Evolutionary conservation across 768 basidiomycete genomes (phyloP).

Genomic region (Lactarius indigo): DNA sequence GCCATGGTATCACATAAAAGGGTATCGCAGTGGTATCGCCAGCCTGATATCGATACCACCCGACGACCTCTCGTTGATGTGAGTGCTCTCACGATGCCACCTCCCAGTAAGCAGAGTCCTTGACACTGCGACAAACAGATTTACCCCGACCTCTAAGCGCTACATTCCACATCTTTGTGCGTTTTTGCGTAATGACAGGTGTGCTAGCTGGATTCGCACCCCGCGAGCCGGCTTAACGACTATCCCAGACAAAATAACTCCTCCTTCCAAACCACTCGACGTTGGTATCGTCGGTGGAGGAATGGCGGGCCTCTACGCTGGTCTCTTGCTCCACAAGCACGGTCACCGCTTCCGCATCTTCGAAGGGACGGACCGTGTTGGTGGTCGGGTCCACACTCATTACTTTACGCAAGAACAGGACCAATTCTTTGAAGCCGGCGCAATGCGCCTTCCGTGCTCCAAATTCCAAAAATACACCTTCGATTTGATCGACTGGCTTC

Average conservation of each 20-base stretch:
- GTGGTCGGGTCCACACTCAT: conserved; percentile 23
- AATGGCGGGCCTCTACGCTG: conserved; percentile 25
- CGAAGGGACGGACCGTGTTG: conserved; percentile 20
- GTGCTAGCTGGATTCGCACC: not conserved
- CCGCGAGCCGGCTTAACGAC: not conserved
- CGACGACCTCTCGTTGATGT: not conserved
- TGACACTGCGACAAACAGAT: not conserved
- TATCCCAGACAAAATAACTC: not conserved
- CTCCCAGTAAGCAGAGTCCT: not conserved
- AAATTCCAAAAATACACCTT: conserved; percentile 16
- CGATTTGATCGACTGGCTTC: conserved; percentile 18
- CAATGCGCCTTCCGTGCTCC: conserved; percentile 26
- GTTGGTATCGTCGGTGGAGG: conserved; percentile 25
- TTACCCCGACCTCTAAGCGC: not conserved
- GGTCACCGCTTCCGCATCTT: conserved; percentile 22
- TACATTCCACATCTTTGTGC: not conserved
- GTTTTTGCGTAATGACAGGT: not conserved
- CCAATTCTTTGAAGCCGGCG: conserved; percentile 27
- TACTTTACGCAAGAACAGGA: conserved; percentile 24
- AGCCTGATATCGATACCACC: not conserved
- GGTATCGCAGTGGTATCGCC: not conserved
- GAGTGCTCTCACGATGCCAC: not conserved
- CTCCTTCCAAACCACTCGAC: not conserved
- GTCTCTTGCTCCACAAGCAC: conserved; percentile 14
- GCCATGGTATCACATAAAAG: not conserved